A percentile compares a stretch with the other conserved stretches of the same genome.
Conservation (phyloP, 2,329 filamentous ascomycete genomes). For the Pyrenophora teres region DNA sequence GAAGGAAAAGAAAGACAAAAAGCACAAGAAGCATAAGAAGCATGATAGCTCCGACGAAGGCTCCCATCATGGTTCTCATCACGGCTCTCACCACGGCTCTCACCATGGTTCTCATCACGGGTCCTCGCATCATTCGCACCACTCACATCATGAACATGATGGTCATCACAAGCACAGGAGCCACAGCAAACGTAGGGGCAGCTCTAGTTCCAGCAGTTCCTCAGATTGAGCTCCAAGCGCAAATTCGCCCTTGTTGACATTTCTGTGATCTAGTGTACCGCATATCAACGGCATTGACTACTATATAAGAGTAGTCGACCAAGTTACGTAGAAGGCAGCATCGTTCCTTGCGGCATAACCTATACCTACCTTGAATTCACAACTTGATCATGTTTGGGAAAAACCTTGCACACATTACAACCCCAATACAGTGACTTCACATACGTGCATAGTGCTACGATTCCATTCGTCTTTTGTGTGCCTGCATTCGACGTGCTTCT, state of each 20-base stretch:
- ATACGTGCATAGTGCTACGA: no score
- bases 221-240: slow-evolving; percentile 35
- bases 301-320: no score
- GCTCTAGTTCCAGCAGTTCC: slow-evolving; percentile 42
- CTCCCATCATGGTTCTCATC: slow-evolving; percentile 28
- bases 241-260: not conserved
- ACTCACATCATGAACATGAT: not conserved
- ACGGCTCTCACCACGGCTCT: slow-evolving; percentile 33
- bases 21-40: slow-evolving; percentile 46
- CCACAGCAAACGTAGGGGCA: slow-evolving; percentile 39
- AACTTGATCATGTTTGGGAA: no score
- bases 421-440: no score
- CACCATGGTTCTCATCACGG: slow-evolving; percentile 33
- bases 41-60: slow-evolving; percentile 37
- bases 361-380: no score
- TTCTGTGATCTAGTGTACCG: no score
- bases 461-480: no score
- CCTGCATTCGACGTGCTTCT: no score
- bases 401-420: no score
- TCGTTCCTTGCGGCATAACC: no score
- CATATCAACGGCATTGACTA: no score
- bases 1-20: slow-evolving; percentile 40
- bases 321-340: no score
- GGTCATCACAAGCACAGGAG: slow-evolving; percentile 31
- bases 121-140: slow-evolving; percentile 13